Base-by-base conservation (phyloP, 192 early-diverging fungal genomes). In the Backusella liffmaniae region DNA sequence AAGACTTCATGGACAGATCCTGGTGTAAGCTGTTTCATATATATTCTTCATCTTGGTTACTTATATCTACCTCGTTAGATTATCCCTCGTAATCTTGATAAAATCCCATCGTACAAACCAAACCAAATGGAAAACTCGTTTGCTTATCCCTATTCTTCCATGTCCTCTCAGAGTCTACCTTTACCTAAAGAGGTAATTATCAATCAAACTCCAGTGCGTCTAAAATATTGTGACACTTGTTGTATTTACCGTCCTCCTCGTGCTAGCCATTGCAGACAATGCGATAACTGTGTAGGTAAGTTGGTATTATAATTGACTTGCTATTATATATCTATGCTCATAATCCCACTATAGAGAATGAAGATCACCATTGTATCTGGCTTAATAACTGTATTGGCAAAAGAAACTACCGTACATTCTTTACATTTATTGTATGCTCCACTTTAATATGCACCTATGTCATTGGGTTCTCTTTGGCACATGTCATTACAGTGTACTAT, bases 321-420 rank as follows among this genome's bases (percentile, higher is more conserved):
- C 37, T 75, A 39, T 39, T 44, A 75, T 44, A 21, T 1, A 34
- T 36, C 13, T 5, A 26, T 68, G 9, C 1, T 37, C 23, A 41
- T 12, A 10, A n/a, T 49, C 12, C 13, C 12, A 26, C 59, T 67
- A 34, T 70, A 89, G 92, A 94, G 76, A 88, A 90, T 73, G 90
- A 91, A 73, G 93, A 95, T 80, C 94, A 96, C 79, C 95, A 98
- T 80, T 98, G 97, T 78, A 91, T 94, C n/a, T 98, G 96, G 96
- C 89, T 94, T 9, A 95, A 92, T 79, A 97, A 95, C 83, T 97
- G 96, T 82, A 90, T 98, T 73, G 97, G 97, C 6, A 87, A 89
- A 35, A 85, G 92, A 74, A 94, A 94, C 79, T 94, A 94, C 80
- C 87, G 91, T 10, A 89, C 91, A 67, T 98, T 98, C 74, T 92